Conservation (phyloP, 2,329 filamentous ascomycete genomes). For the Fusarium citri region DNA sequence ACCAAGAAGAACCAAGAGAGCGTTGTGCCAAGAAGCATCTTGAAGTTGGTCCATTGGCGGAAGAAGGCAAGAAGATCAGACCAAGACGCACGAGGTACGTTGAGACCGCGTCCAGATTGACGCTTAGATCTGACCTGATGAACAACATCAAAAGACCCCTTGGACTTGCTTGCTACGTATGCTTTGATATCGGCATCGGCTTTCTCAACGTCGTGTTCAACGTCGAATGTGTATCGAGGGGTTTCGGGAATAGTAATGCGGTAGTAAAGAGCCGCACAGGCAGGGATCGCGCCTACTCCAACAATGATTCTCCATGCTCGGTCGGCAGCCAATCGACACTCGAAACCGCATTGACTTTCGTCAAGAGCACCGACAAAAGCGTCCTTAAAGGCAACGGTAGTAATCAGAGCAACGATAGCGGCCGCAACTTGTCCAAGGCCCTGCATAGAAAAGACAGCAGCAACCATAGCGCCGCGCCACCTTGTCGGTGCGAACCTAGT, state of each 20-base stretch:
- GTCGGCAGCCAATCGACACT: constrained; percentile 78
- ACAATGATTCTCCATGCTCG: constrained; percentile 86
- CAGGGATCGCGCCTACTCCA: constrained; percentile 81
- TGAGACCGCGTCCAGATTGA: constrained; percentile 63
- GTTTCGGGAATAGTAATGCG: constrained; percentile 88
- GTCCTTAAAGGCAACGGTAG: constrained; percentile 71
- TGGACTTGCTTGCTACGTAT: constrained; percentile 62
- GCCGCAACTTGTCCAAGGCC: constrained; percentile 81
- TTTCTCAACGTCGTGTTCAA: constrained; percentile 79
- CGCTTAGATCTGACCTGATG: constrained; percentile 66
- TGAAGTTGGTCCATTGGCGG: constrained; percentile 74
- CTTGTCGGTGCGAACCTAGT: constrained; percentile 79
- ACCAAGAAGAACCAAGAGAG: constrained; percentile 84
- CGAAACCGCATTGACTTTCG: constrained; percentile 64
- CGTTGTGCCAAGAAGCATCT: constrained; percentile 79
- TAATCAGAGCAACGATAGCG: constrained; percentile 76
- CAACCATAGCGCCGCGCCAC: constrained; percentile 87
- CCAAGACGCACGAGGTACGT: constrained; percentile 77
- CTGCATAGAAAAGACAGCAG: constrained; percentile 86
- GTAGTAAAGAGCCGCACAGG: constrained; percentile 84
- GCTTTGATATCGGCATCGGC: constrained; percentile 78
- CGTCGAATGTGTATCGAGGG: constrained; percentile 84
- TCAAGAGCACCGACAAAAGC: constrained; percentile 58
- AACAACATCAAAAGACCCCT: constrained; percentile 61
- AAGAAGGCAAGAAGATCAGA: constrained; percentile 76